Base-by-base conservation (phyloP, 2,329 filamentous ascomycete genomes). In the Sordariomycetes sp. region DNA sequence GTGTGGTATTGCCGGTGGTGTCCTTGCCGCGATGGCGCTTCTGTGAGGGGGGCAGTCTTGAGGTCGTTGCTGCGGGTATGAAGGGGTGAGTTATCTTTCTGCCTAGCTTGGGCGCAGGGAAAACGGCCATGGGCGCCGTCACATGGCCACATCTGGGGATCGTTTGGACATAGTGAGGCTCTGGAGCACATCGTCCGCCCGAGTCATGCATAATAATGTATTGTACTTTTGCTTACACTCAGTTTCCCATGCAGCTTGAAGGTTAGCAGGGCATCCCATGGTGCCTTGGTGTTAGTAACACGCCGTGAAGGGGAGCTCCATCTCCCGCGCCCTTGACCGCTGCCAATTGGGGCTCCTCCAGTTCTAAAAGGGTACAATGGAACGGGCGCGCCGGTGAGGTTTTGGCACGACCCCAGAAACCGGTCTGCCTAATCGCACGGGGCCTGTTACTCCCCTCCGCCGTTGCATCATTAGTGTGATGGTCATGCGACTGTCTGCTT, bases 21-120 rank as follows among this genome's bases (percentile, higher is more conserved):
- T 55, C 12, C 42, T 61, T 34, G 58, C 54, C 17, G 60, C 56
- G 15, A 52, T 58, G 45, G 56, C 58, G 20, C 45, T 50, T 50
- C 45, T 50, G n/a, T 50, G 22, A 50, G 22, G 8, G 22, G 8
- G 20, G 45, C 20, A 3, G 10, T 50, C 10, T 10, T 22, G 45
- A 22, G 6, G 20, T 24, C 17, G 45, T 20, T 50, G 2, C n/a
- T 50, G n/a, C 6, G n/a, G 20, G 13, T 24, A 24, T 50, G 12
- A 13, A 50, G 45, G n/a, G 6, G 39, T 45, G n/a, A 17, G 17
- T n/a, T 45, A 17, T 45, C 39, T 45, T 45, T 17, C n/a, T 45
- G 39, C 2, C 15, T 17, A 7, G 39, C n/a, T 45, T n/a, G 15
- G 15, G 39, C 12, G 36, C 17, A 42, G 36, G 8, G n/a, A n/a